Conservation (phyloP, 139 green algal species). For the Yamagishiella unicocca region DNA sequence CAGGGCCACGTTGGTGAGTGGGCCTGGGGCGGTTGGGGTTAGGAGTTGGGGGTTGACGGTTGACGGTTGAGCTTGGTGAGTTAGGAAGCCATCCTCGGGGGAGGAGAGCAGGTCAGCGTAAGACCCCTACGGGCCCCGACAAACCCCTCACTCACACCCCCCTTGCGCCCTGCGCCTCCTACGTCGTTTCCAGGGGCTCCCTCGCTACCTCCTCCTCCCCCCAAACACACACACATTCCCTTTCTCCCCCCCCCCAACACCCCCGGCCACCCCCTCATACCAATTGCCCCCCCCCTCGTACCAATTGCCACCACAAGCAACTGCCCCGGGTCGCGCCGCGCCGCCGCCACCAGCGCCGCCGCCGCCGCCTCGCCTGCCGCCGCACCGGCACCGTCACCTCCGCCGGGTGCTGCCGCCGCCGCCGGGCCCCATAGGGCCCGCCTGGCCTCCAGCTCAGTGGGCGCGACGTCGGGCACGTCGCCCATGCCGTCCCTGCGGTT, state of each 20-base stretch:
- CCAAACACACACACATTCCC: too few species aligned
- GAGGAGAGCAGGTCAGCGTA: too few species aligned
- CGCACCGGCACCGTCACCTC: not conserved
- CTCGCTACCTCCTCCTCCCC: too few species aligned
- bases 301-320: conserved; percentile 20
- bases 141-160: too few species aligned
- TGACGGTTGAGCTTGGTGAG: too few species aligned
- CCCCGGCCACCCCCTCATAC: too few species aligned
- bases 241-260: too few species aligned
- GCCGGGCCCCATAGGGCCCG: not conserved
- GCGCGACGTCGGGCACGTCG: not conserved
- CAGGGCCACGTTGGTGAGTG: conserved; percentile 16
- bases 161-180: too few species aligned
- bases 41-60: too few species aligned
- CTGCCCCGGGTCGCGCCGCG: not conserved
- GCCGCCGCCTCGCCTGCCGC: not conserved
- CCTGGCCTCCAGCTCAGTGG: not conserved
- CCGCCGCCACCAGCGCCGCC: conserved; percentile 22
- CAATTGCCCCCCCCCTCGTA: not conserved
- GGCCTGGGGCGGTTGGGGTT: not conserved
- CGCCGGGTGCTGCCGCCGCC: not conserved
- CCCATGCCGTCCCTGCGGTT: conserved; percentile 28
- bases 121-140: too few species aligned
- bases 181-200: too few species aligned
- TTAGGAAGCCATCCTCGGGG: too few species aligned